Base-by-base conservation (phyloP, 192 early-diverging fungal genomes). In the Linnemannia zychae region DNA sequence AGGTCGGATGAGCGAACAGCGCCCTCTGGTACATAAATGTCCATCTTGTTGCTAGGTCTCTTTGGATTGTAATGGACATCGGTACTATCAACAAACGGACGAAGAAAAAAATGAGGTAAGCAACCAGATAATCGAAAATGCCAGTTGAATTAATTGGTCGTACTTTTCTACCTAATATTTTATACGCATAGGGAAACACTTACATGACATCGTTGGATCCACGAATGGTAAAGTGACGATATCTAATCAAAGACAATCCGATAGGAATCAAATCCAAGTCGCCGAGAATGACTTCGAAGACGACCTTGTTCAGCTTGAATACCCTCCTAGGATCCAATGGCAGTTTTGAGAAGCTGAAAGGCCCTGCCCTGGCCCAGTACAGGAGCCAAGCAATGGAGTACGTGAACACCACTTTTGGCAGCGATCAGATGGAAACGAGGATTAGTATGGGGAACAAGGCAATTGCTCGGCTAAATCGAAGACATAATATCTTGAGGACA, bases 301-400 rank as follows among this genome's bases (percentile, higher is more conserved):
- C 68, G 34, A 73, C 83, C 49, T 60, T 76, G 63, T 85, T 85
- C 31, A 85, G 24, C 49, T 76, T 85, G 69, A 67, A 69, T 18
- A 85, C 74, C 44, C 77, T 75, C 31, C 69, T 24, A 15, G 83
- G 83, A 46, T 79, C 52, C 33, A 85, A 63, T 22, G 78, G 78
- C 34, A 85, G 37, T 2, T 24, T 50, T 1, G 78, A 79, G 33
- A 85, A 63, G 0, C 34, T 53, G 7, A 67, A 53, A 0, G 78
- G 74, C 2, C 68, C 77, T 33, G 83, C 83, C 74, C 75, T 79
- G 5, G 24, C 20, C 77, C 77, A 85, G 34, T 79, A 85, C 11
- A 85, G n/a, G 18, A 85, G n/a, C 83, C 83, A 85, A 52, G 83
- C 83, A 33, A 79, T 44, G 6, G 83, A 79, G 28, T 85, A 85